These are phyloP conservation scores for Trametes coccinea DNA, from an alignment of 768 basidiomycete species.

Conservation along the genomic window DNA sequence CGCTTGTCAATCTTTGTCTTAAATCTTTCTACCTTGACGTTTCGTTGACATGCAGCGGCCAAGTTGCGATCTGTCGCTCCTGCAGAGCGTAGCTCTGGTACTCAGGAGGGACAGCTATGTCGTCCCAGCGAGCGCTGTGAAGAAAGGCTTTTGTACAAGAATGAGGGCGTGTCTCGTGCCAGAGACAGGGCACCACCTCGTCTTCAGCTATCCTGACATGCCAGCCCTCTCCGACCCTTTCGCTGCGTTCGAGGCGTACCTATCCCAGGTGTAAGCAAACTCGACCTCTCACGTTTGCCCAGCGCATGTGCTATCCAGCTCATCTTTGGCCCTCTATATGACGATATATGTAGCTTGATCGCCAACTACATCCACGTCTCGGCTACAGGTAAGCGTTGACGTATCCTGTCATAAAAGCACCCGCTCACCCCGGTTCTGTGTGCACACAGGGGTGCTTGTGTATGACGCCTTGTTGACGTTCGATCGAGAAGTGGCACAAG, in stretches of 20 bases:
- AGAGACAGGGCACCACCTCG: not conserved
- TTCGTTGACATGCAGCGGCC: not conserved
- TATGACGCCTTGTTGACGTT: not conserved
- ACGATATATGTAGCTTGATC: not conserved
- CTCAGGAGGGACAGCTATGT: no score
- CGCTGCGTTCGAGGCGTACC: not conserved
- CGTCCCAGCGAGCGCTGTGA: no score
- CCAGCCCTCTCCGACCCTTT: not conserved
- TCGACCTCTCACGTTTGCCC: not conserved
- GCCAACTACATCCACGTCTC: slow-evolving; percentile 7
- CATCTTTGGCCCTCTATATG: not conserved
- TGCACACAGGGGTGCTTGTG: not conserved
- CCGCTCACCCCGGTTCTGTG: not conserved
- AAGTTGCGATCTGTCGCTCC: not conserved
- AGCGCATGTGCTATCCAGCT: not conserved
- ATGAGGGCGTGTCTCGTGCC: no score
- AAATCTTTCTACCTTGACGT: no score
- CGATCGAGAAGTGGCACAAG: not conserved
- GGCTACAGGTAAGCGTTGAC: slow-evolving; percentile 1
- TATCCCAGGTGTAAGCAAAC: not conserved
- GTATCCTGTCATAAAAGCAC: not conserved
- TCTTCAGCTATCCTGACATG: not conserved
- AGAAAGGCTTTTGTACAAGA: no score
- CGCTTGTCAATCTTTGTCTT: not conserved
- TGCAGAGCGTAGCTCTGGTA: not conserved